Conservation (phyloP, 257 asterid genomes). For the Galeopsis tetrahit region DNA sequence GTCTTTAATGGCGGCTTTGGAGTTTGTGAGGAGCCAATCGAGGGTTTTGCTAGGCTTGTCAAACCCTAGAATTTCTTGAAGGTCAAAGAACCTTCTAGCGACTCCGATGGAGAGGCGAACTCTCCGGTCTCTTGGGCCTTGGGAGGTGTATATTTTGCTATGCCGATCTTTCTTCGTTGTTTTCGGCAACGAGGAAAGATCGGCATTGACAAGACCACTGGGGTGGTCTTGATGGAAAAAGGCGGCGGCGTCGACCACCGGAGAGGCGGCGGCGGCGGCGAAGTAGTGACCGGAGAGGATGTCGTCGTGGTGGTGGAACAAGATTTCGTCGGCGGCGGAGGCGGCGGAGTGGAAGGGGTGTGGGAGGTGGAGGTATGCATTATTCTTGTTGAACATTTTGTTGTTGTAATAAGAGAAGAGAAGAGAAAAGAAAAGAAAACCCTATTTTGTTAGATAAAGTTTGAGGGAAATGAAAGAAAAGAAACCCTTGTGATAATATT, state of each 20-base stretch:
- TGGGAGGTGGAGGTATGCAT: constrained; percentile 32
- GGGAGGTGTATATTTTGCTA: constrained; percentile 77
- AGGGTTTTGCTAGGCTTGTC: constrained; percentile 91
- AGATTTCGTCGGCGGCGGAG: constrained; percentile 37
- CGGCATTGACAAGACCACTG: background rate
- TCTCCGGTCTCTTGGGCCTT: constrained; percentile 78
- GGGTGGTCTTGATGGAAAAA: constrained; percentile 28
- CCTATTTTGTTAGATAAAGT: constrained; percentile 1
- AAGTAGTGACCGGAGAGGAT: constrained; percentile 41
- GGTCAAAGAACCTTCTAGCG: constrained; percentile 79
- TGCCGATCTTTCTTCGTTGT: constrained; percentile 59
- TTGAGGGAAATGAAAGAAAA: background rate
- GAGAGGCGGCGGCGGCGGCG: constrained; percentile 24
- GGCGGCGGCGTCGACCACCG: constrained; percentile 36
- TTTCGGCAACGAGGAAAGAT: constrained; percentile 14
- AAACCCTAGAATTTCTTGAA: constrained; percentile 76
- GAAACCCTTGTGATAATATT: background rate
- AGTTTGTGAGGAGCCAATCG: constrained; percentile 78
- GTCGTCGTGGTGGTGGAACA: constrained; percentile 46
- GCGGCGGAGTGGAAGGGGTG: constrained; percentile 33
- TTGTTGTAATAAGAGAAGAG: too few species aligned
- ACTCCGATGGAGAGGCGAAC: constrained; percentile 75
- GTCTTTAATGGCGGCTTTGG: constrained; percentile 63
- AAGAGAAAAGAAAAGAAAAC: background rate
- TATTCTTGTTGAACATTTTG: constrained; percentile 56